Conservation (phyloP, 2,329 filamentous ascomycete species). For the Cladosporium sp. region DNA sequence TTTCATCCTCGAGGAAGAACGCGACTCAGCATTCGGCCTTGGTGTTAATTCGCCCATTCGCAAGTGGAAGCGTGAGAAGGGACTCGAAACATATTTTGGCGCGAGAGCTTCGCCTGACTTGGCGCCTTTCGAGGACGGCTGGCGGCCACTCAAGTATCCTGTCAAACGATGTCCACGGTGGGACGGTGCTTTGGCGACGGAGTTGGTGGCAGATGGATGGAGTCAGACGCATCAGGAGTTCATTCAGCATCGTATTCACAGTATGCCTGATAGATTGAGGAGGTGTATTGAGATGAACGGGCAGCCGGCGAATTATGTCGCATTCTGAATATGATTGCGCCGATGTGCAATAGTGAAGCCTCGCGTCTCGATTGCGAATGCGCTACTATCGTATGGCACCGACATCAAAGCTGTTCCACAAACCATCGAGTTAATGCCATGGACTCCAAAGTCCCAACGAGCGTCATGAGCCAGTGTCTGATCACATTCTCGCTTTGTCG, state of each 20-base stretch:
- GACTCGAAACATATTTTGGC: background rate
- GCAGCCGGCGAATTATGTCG: conserved; percentile 3
- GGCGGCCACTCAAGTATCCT: background rate
- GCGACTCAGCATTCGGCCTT: background rate
- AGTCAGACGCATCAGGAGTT: conserved; percentile 1
- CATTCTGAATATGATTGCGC: background rate
- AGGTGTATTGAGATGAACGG: conserved; percentile 9
- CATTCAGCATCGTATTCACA: background rate
- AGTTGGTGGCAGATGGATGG: conserved; percentile 2
- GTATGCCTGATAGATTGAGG: conserved; percentile 2
- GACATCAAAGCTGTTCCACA: too few relatives aligned
- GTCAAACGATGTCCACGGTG: conserved; percentile 1
- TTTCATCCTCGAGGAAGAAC: background rate
- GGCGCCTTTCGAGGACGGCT: conserved; percentile 4
- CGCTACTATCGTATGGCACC: too few relatives aligned
- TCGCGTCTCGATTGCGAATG: too few relatives aligned
- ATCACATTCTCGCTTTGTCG: too few relatives aligned
- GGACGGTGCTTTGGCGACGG: background rate
- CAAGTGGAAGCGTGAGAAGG: background rate
- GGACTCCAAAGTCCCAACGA: too few relatives aligned
- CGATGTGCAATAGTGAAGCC: too few relatives aligned
- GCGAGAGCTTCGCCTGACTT: conserved; percentile 5
- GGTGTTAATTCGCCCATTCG: conserved; percentile 1
- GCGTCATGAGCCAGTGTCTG: too few relatives aligned
- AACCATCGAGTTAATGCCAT: too few relatives aligned